Base-by-base conservation (phyloP, 495 filamentous ascomycete genomes). In the Xylaria sp. region DNA sequence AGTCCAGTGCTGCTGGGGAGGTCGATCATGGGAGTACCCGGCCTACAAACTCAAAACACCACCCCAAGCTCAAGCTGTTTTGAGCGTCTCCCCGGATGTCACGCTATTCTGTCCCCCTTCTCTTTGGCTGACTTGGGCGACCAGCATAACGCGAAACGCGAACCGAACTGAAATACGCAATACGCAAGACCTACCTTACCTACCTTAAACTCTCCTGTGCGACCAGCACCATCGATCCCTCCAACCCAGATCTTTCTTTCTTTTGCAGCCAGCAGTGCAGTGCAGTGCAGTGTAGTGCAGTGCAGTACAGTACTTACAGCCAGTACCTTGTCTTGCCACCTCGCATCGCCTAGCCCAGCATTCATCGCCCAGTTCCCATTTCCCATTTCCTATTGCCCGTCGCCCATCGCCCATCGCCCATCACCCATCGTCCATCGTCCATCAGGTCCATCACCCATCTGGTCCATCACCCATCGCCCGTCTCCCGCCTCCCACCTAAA, bases 131-230 rank as follows among this genome's bases (percentile, higher is more conserved):
- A 21, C 68, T 63, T 55, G 31, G 67, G 44, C 67, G 7, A 40
- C 68, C 59, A 70, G 68, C 68, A 70, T 70, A 48, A 70, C 68
- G 68, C 68, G 68, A 70, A 70, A 70, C 68, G 68, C 68, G 68
- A 70, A 70, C 68, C 68, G 61, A 70, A 63, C 35, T 70, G 68
- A n/a, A 58, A 69, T 69, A 53, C 64, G 48, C 48, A 55, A 37
- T 46, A 46, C 61, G 24, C 55, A 31, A 33, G n/a, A n/a, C n/a
- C n/a, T n/a, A n/a, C n/a, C n/a, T n/a, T 37, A 58, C 52, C 52
- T 64, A 48, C 61, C 26, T 26, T 7, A 41, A 41, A 43, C 59
- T 62, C 59, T 62, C 61, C 68, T 70, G 68, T 70, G 58, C 68
- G 48, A 70, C 68, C 59, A 48, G 64, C 64, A 67, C 48, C 46